phyloP scores from a whole-genome alignment of 78 protist species.

The Monosiga brevicollis region DNA sequence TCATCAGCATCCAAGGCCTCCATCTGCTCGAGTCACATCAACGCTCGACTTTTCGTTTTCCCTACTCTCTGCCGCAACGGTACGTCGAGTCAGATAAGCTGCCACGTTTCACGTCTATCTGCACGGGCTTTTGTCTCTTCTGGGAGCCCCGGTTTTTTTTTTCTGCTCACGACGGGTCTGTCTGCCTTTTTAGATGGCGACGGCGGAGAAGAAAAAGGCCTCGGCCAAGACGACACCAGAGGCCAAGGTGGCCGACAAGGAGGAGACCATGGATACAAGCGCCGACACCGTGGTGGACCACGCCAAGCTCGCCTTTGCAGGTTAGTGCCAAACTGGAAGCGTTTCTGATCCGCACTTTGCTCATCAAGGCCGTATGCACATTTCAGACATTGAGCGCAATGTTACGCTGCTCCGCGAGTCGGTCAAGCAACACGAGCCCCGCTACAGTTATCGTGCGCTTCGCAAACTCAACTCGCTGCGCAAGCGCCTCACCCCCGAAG shows the following conservation, averaged over 20 bases:
- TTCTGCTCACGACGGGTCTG: too few species aligned
- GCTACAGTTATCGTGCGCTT: constrained; percentile 45
- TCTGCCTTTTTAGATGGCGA: too few species aligned
- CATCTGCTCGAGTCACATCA: too few species aligned
- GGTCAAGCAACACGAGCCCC: constrained; percentile 35
- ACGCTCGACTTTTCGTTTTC: too few species aligned
- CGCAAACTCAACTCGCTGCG: constrained; percentile 30
- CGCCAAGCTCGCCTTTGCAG: not conserved
- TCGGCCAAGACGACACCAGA: not conserved
- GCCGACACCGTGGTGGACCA: not conserved
- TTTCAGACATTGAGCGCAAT: constrained; percentile 17
- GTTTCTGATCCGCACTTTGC: constrained; percentile 3
- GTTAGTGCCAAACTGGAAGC: too few species aligned
- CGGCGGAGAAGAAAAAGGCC: not conserved
- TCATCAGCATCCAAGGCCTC: too few species aligned
- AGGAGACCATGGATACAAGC: not conserved
- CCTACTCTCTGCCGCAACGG: too few species aligned
- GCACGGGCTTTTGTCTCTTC: too few species aligned
- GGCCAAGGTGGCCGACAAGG: not conserved
- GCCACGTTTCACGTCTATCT: too few species aligned
- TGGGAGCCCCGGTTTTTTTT: too few species aligned
- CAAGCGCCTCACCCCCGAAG: constrained; percentile 19
- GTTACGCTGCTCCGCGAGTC: constrained; percentile 28
- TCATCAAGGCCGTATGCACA: not conserved
- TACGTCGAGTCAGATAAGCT: too few species aligned